A percentile compares a stretch with the other conserved stretches of the same genome.
Conservation (phyloP, 139 green algal genomes). For the Coccomyxa sp. region DNA sequence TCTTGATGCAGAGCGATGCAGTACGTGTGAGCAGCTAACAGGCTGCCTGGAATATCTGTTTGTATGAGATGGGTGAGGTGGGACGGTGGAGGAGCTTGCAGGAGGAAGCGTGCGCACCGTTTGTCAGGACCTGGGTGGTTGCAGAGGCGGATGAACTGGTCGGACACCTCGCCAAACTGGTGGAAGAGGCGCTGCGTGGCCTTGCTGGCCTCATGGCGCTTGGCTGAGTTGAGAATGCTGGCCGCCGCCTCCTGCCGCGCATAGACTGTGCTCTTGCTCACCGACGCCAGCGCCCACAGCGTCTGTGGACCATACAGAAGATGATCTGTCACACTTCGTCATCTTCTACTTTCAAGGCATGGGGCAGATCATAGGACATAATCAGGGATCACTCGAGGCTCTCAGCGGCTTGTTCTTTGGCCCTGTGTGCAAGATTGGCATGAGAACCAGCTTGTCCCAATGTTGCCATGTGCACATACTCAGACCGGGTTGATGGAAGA, state of each 20-base stretch:
- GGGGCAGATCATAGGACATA: no score
- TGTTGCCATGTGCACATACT: not conserved
- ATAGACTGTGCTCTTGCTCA: constrained; percentile 63
- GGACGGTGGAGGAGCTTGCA: no score
- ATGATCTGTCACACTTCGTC: not conserved
- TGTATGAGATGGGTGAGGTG: no score
- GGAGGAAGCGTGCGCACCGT: not conserved
- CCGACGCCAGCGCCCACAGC: constrained; percentile 74
- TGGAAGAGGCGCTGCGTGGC: constrained; percentile 25
- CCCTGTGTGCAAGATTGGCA: not conserved
- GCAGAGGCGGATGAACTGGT: constrained; percentile 77
- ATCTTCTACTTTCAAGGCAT: no score
- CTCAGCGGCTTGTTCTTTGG: no score
- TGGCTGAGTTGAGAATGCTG: constrained; percentile 21
- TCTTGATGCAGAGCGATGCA: no score
- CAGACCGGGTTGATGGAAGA: no score
- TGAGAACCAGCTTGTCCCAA: not conserved
- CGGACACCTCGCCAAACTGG: constrained; percentile 51
- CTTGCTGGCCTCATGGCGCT: constrained; percentile 12
- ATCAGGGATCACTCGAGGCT: no score
- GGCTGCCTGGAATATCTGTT: no score
- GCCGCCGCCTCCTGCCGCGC: constrained; percentile 41
- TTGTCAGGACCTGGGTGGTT: constrained; percentile 19
- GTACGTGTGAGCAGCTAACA: no score
- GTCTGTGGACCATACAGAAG: constrained; percentile 59